These are phyloP conservation scores for Globisporangium acanthophoron DNA, from an alignment of 352 stramenopile genomes.

Conservation along the genomic window DNA sequence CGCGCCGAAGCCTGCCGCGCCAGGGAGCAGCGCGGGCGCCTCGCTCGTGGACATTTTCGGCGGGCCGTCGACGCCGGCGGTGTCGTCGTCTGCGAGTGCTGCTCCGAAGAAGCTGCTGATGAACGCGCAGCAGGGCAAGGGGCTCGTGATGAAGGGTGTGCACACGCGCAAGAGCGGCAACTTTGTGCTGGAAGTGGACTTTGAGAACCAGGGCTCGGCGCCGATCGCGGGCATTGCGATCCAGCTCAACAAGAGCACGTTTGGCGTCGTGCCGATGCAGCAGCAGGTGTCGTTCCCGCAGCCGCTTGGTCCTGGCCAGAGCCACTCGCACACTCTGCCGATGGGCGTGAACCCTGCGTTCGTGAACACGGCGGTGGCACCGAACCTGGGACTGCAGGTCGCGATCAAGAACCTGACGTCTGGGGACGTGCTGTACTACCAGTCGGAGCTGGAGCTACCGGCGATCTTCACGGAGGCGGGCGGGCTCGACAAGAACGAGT, in stretches of 20 bases:
- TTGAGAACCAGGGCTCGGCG: conserved; percentile 87
- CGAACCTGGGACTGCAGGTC: conserved; percentile 89
- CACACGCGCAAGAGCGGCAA: conserved; percentile 56
- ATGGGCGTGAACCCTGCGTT: conserved; percentile 80
- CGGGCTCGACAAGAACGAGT: conserved; percentile 88
- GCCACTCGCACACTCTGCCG: conserved; percentile 56
- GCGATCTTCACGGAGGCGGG: conserved; percentile 87
- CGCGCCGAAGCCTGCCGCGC: conserved; percentile 29
- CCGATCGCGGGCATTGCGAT: conserved; percentile 90
- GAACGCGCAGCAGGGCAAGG: conserved; percentile 82
- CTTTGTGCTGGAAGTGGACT: conserved; percentile 74
- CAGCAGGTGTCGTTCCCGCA: conserved; percentile 84
- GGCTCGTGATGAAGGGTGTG: conserved; percentile 83
- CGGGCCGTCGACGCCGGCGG: conserved; percentile 29
- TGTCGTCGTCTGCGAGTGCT: conserved; percentile 15
- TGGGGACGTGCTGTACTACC: conserved; percentile 95
- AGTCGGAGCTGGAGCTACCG: conserved; percentile 88
- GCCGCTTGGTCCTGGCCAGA: conserved; percentile 67
- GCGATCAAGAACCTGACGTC: conserved; percentile 97
- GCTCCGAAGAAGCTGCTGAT: conserved; percentile 69
- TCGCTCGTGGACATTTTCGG: conserved; percentile 86
- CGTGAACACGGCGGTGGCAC: conserved; percentile 66
- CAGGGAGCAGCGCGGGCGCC: conserved; percentile 21
- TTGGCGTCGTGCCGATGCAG: conserved; percentile 92
- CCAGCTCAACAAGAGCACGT: conserved; percentile 98